Base-by-base conservation (phyloP, 805 yeast genomes). In the Starmerella davenportii region DNA sequence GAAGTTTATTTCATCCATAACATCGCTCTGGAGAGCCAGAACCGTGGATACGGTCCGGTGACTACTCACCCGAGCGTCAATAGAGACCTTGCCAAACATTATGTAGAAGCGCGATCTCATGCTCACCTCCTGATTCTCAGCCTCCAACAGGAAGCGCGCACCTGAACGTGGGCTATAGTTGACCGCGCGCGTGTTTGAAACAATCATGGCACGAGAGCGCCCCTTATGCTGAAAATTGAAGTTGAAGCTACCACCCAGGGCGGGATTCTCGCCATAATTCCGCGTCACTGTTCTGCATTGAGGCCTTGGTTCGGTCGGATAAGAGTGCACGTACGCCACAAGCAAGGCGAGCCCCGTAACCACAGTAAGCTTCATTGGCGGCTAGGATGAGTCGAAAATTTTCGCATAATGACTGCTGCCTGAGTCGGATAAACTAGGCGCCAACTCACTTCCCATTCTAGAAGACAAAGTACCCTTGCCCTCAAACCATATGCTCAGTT, bases 81-180 rank as follows among this genome's bases (percentile, higher is more conserved):
- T 82, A 55, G 79, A 92, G 23, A 82, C 70, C 46, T 73, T 73
- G 42, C 95, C 95, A 57, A 75, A 85, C 90, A 84, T 79, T 49
- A 85, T 70, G 60, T 81, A 81, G 56, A 78, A 81, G 21, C 37
- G 39, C 9, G 50, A 37, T 25, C 38, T 35, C 23, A 47, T 25
- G 1, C 38, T 37, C 8, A 95, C 95, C 53, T 79, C 78, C 54
- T 81, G 90, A 42, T 64, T 74, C 48, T 76, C 63, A 46, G 74
- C 62, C 2, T 68, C 62, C 30, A 85, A 55, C 1, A 76, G 68
- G 48, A 85, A 56, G 30, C 59, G 52, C 11, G 75, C 58, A n/a
- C 95, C 95, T 21, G 69, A 68, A 5, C 60, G 62, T 7, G 62
- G 47, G 37, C 64, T 66, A 3, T 70, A 55, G 42, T 68, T 53